Conservation (phyloP, 78 protist genomes). For the Dictyostelium intermedium region DNA sequence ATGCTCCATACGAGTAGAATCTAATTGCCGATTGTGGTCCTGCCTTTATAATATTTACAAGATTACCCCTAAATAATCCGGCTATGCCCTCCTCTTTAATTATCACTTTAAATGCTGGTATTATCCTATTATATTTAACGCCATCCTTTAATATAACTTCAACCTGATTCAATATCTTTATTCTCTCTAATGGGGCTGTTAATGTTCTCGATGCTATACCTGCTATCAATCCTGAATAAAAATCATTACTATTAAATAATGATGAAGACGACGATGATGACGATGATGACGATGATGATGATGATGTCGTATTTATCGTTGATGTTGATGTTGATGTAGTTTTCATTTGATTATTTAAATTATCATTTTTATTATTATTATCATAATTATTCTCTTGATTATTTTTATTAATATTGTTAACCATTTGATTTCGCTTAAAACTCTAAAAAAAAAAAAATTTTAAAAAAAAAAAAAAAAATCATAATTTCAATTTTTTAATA, state of each 20-base stretch:
- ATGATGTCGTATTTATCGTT: background rate
- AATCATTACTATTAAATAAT: slow-evolving; percentile 4
- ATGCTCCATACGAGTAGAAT: slow-evolving; percentile 41
- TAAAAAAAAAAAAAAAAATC: background rate
- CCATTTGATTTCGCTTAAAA: background rate
- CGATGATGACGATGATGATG: background rate
- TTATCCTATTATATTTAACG: slow-evolving; percentile 25
- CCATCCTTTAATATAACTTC: background rate
- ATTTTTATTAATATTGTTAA: background rate
- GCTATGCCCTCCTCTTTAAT: slow-evolving; percentile 31
- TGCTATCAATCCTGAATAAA: slow-evolving; percentile 47
- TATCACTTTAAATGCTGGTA: slow-evolving; percentile 15
- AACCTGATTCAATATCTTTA: slow-evolving; percentile 64
- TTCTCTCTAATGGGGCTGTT: slow-evolving; percentile 81
- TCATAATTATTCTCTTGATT: background rate
- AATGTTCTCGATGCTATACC: slow-evolving; percentile 73
- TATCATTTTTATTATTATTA: background rate
- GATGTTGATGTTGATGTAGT: background rate
- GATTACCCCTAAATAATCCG: slow-evolving; percentile 65
- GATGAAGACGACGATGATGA: background rate
- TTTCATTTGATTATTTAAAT: background rate
- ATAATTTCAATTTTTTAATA: background rate
- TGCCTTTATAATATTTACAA: slow-evolving; percentile 41
- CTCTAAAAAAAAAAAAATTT: background rate
- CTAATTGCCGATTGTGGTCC: slow-evolving; percentile 71